Conservation (phyloP, 768 basidiomycete species). For the Thelephora ganbajun region DNA sequence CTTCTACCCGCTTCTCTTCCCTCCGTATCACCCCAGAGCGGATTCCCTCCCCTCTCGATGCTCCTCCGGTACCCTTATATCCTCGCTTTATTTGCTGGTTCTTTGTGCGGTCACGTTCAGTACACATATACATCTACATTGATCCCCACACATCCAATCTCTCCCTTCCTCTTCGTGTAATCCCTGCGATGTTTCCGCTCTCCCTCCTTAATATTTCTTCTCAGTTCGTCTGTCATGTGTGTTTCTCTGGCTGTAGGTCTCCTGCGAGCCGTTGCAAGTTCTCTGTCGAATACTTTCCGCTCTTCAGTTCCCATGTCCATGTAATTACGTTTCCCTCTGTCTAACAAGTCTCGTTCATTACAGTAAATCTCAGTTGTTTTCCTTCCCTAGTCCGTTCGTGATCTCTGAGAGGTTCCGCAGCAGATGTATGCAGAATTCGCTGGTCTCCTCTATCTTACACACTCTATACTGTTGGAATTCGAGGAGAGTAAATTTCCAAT, state of each 20-base stretch:
- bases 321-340: not conserved
- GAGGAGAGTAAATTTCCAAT: too few species aligned
- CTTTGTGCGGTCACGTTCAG: not conserved
- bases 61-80: too few species aligned
- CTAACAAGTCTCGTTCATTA: not conserved
- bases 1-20: not conserved
- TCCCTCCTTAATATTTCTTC: too few species aligned
- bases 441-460: too few species aligned
- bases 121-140: not conserved
- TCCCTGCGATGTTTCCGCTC: conserved; percentile 1
- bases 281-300: conserved; percentile 1
- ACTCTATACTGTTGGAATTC: too few species aligned
- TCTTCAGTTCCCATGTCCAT: not conserved
- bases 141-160: not conserved
- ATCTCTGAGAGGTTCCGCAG: too few species aligned
- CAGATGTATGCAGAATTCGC: too few species aligned
- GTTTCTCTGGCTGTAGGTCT: too few species aligned
- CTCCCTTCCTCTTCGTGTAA: conserved; percentile 10
- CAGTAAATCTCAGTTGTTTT: not conserved
- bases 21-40: not conserved
- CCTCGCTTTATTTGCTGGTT: too few species aligned
- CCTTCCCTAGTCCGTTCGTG: not conserved
- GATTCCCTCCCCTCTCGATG: too few species aligned
- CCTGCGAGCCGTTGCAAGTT: not conserved
- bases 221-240: too few species aligned